Evolutionary conservation across 2,329 filamentous ascomycete genomes (phyloP).

Genomic region (Monosporascus sp.): DNA sequence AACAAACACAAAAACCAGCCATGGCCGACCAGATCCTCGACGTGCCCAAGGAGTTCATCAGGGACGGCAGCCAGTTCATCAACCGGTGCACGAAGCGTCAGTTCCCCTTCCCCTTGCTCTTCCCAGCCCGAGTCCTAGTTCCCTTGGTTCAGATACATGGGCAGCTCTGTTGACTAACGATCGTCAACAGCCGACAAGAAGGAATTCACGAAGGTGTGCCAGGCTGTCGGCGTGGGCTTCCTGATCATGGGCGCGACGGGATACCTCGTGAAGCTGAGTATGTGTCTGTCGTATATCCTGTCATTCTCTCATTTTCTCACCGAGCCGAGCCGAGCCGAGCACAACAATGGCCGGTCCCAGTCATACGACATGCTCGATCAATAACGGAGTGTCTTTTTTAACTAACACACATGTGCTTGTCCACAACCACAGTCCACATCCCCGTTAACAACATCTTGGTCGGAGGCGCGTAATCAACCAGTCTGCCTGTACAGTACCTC

Average conservation of each 20-base stretch:
- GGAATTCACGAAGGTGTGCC: slow-evolving; percentile 48
- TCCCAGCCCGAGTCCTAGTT: neutral
- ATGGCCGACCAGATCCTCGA: slow-evolving; percentile 66
- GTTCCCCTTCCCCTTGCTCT: slow-evolving; percentile 17
- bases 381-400: too few relatives aligned
- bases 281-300: slow-evolving; percentile 15
- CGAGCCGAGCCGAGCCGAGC: too few relatives aligned
- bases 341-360: too few relatives aligned
- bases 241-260: slow-evolving; percentile 66
- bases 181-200: slow-evolving; percentile 38
- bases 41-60: slow-evolving; percentile 60
- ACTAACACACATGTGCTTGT: slow-evolving; percentile 1
- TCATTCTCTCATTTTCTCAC: neutral
- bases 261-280: slow-evolving; percentile 66
- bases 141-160: slow-evolving; percentile 4
- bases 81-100: slow-evolving; percentile 58
- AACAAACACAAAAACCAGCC: slow-evolving; percentile 52
- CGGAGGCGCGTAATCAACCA: slow-evolving; percentile 50
- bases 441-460: slow-evolving; percentile 67
- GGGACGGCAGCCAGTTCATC: slow-evolving; percentile 57
- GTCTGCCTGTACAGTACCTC: too few relatives aligned
- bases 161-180: slow-evolving; percentile 8
- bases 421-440: slow-evolving; percentile 50
- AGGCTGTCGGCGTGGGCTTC: slow-evolving; percentile 65
- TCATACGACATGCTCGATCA: too few relatives aligned